These are phyloP conservation scores for Cladosporium sp. DNA, from an alignment of 2,329 filamentous ascomycete genomes.

Conservation along the genomic window DNA sequence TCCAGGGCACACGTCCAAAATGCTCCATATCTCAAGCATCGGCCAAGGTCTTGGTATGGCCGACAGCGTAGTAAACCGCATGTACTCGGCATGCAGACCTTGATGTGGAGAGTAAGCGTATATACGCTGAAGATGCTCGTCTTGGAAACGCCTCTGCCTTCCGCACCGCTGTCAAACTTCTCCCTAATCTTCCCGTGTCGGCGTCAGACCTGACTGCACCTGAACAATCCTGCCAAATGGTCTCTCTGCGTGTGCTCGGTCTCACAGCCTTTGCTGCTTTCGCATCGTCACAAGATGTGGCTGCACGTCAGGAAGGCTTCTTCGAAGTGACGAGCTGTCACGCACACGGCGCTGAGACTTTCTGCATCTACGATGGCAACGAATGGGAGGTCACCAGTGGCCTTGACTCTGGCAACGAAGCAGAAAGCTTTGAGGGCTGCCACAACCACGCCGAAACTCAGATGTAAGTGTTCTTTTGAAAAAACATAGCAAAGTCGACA, in stretches of 20 bases:
- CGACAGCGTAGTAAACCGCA: neutral
- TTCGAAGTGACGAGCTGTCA: constrained; percentile 11
- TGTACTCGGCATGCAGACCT: constrained; percentile 4
- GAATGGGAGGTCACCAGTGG: constrained; percentile 17
- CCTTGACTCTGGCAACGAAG: neutral
- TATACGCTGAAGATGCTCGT: constrained; percentile 2
- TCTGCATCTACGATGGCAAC: constrained; percentile 15
- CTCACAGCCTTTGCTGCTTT: constrained; percentile 12
- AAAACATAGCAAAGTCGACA: neutral
- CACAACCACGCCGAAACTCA: constrained; percentile 1
- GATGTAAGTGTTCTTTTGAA: neutral
- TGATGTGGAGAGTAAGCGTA: constrained; percentile 17
- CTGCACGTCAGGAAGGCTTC: neutral
- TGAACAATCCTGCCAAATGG: neutral
- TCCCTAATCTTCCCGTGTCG: neutral
- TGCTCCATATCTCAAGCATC: constrained; percentile 5
- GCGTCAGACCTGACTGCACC: neutral
- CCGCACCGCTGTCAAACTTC: neutral
- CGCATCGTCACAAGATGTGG: neutral
- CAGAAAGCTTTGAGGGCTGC: constrained; percentile 2
- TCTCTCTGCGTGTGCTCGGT: neutral
- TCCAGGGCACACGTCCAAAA: neutral
- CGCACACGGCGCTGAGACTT: neutral
- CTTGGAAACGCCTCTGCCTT: neutral
- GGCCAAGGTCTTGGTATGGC: constrained; percentile 16